These are phyloP conservation scores for Takashimella koratensis DNA, from an alignment of 1,284 basidiomycete species.

Conservation along the genomic window DNA sequence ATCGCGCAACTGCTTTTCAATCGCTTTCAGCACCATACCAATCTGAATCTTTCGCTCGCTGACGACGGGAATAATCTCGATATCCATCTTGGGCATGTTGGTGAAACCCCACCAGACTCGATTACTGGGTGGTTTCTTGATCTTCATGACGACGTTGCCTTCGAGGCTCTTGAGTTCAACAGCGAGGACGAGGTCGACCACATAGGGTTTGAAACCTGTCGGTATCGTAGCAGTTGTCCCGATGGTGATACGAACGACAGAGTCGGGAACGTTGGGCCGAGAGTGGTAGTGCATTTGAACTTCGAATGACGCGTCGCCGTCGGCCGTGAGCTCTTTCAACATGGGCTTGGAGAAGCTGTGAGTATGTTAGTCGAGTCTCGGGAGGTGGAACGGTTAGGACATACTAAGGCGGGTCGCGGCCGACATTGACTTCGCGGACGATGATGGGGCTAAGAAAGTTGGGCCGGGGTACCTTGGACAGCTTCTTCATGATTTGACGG, in stretches of 20 bases:
- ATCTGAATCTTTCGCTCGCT: conserved; percentile 59
- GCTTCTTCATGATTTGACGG: conserved; percentile 84
- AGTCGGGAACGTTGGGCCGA: conserved; percentile 52
- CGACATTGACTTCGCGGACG: conserved; percentile 85
- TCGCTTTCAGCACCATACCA: conserved; percentile 78
- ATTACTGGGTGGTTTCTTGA: conserved; percentile 93
- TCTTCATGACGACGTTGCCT: conserved; percentile 82
- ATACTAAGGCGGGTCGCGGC: conserved; percentile 62
- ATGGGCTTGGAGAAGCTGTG: conserved; percentile 83
- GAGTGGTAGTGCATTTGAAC: conserved; percentile 67
- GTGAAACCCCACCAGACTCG: conserved; percentile 98
- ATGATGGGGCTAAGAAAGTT: conserved; percentile 78
- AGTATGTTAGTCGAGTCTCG: not conserved
- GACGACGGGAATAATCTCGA: conserved; percentile 88
- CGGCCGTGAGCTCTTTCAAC: conserved; percentile 90
- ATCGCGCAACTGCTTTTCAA: conserved; percentile 83
- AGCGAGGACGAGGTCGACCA: conserved; percentile 82
- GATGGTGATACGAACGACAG: conserved; percentile 82
- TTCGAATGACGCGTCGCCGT: conserved; percentile 87
- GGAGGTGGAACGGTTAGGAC: conserved; percentile 16
- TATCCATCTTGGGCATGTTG: conserved; percentile 79
- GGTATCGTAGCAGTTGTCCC: conserved; percentile 75
- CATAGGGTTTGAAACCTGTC: conserved; percentile 76
- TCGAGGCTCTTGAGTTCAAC: conserved; percentile 79
- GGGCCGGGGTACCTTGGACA: conserved; percentile 84